Percentiles rank a stretch among this genome's conserved stretches.
Evolutionary conservation across 75 land plant genomes (phyloP).

Genomic region (Selaginella moellendorffii): DNA sequence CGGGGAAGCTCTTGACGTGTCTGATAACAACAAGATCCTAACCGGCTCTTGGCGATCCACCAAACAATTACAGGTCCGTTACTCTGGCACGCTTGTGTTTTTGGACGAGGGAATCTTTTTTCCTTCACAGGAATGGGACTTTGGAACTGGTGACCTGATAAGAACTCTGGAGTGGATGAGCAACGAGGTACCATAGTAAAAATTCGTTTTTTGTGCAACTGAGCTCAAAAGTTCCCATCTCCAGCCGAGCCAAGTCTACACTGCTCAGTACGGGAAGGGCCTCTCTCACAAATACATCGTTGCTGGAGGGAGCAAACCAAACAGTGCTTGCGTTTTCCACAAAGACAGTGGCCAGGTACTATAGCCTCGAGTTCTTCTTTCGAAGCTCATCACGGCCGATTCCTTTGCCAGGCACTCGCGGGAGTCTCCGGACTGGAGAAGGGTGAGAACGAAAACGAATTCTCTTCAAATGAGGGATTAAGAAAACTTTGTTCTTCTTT

Average conservation of each 20-base stretch:
- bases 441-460: not conserved
- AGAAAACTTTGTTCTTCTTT: not conserved
- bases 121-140: conserved; percentile 29
- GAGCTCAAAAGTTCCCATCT: not conserved
- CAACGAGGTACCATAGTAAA: not conserved
- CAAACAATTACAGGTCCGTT: conserved; percentile 19
- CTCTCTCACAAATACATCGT: conserved; percentile 16
- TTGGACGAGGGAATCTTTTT: not conserved
- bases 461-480: not conserved
- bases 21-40: conserved; percentile 5
- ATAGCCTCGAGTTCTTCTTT: conserved; percentile 1
- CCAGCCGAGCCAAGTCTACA: conserved; percentile 21
- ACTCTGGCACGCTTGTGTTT: not conserved
- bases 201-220: not conserved
- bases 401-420: conserved; percentile 4
- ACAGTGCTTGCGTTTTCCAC: conserved; percentile 18
- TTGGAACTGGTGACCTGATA: conserved; percentile 20
- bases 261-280: conserved; percentile 20
- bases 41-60: conserved; percentile 25
- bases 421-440: conserved; percentile 5
- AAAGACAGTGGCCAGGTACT: conserved; percentile 13
- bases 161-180: conserved; percentile 13
- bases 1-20: conserved; percentile 25
- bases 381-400: not conserved
- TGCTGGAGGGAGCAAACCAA: conserved; percentile 25